These are phyloP conservation scores for Pelargonium myrrhifolium DNA, from an alignment of 441 rosid genomes.

Conservation along the genomic window DNA sequence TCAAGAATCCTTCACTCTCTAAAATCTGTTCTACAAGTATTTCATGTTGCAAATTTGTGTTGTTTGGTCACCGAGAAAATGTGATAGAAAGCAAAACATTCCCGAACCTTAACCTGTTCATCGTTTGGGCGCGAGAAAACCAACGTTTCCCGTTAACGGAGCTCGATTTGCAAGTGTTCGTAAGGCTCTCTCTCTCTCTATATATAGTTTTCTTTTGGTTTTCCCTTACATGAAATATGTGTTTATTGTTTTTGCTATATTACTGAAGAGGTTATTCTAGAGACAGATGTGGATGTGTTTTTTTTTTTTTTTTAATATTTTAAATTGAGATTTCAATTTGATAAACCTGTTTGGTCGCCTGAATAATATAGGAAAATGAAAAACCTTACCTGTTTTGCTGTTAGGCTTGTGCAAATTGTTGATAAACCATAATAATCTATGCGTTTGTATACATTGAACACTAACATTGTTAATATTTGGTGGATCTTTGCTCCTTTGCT, in stretches of 20 bases:
- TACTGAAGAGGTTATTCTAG: neutral
- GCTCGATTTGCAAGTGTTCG: neutral
- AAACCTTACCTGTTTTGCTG: neutral
- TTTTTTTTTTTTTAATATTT: no score
- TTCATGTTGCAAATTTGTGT: neutral
- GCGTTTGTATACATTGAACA: neutral
- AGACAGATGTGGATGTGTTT: neutral
- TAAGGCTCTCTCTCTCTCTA: neutral
- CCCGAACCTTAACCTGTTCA: neutral
- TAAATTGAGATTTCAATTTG: neutral
- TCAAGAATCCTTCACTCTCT: neutral
- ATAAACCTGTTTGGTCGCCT: neutral
- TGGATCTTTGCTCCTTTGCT: neutral
- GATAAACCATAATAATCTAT: neutral
- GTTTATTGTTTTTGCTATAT: neutral
- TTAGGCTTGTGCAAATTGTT: neutral
- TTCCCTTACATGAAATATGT: neutral
- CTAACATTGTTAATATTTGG: neutral
- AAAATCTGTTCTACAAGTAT: neutral
- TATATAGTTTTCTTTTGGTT: neutral
- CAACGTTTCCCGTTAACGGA: neutral
- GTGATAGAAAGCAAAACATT: neutral
- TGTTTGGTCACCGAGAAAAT: slow-evolving; percentile 6
- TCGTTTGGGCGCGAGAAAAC: neutral
- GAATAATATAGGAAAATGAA: neutral